These are phyloP conservation scores for Bruguiera sexangula DNA, from an alignment of 345 rosid genomes.

Conservation along the genomic window DNA sequence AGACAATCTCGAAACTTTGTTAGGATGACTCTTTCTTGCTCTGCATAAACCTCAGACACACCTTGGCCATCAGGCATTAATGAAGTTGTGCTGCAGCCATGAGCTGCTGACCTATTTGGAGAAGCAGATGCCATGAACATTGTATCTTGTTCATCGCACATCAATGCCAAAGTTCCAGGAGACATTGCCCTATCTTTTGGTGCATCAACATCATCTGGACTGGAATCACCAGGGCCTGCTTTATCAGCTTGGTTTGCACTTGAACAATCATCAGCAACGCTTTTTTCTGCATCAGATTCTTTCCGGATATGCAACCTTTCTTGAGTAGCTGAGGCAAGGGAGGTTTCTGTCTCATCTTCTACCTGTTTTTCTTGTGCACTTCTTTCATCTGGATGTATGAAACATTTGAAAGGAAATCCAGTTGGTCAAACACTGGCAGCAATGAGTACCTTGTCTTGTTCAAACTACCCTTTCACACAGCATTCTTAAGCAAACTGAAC, in stretches of 20 bases:
- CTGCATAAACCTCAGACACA: conserved; percentile 58
- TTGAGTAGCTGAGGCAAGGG: conserved; percentile 54
- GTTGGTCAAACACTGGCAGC: background rate
- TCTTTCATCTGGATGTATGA: conserved; percentile 44
- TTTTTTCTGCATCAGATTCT: conserved; percentile 44
- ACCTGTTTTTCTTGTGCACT: conserved; percentile 45
- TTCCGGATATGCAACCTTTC: conserved; percentile 47
- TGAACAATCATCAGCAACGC: conserved; percentile 46
- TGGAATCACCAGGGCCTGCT: conserved; percentile 43
- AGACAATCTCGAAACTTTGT: conserved; percentile 84
- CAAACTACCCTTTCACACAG: background rate
- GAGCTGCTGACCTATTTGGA: conserved; percentile 48
- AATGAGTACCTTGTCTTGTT: too few relatives aligned
- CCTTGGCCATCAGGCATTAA: conserved; percentile 54
- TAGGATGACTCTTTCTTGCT: conserved; percentile 79
- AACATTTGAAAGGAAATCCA: conserved; percentile 5
- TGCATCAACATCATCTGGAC: conserved; percentile 52
- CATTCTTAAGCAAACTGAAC: background rate
- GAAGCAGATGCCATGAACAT: conserved; percentile 72
- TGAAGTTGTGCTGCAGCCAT: conserved; percentile 46
- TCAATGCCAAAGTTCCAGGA: conserved; percentile 95
- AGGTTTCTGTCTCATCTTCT: conserved; percentile 45
- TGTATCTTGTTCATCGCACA: conserved; percentile 96
- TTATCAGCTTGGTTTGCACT: conserved; percentile 54
- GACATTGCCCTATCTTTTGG: conserved; percentile 81